Evolutionary conservation across 2,329 filamentous ascomycete genomes (phyloP), one percentile per base, ranked within the genome.

Genomic region (Penicillium paneum): DNA sequence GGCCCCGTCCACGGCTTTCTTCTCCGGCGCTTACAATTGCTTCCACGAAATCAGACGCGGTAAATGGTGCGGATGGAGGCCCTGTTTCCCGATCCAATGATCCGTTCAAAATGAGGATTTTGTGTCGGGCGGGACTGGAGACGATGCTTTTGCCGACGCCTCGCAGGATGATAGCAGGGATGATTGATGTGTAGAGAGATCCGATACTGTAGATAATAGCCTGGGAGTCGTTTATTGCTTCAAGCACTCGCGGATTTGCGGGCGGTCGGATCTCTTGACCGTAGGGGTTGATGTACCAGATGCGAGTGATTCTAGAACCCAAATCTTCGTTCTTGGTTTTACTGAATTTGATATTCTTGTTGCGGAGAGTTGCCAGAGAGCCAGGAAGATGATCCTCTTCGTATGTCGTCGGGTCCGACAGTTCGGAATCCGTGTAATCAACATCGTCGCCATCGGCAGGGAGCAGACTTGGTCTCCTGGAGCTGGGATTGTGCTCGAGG

Each of bases 221-320:
- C 52, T 84, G 81, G 0, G 89, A 82, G 1, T 76, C 75, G 15
- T 77, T 76, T 1, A 97, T 71, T 0, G 90, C 84, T 8, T 84
- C 81, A 0, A 96, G 65, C 0, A 93, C 90, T 47, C 90, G 86
- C 0, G 91, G 86, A 66, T 96, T 97, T 2, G 91, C 89, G 0
- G 86, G 82, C 0, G 92, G 89, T 17, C 87, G 84, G 62, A 97
- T 97, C 73, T 97, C 92, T 69, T 97, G 91, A n/a, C 93, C 93
- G 71, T 97, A 97, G 0, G 93, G 93, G 67, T 97, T 97, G 76
- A 97, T 97, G 76, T 97, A 97, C 91, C 91, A 97, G 31, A 97
- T 81, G 2, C 92, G 78, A 51, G 86, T 80, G 63, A 97, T 96
- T 28, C 90, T 82, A 0, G 88, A 81, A 0, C 90, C 83, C 1